These are phyloP conservation scores for Marvania coccoides DNA, from an alignment of 139 green algal genomes.

Conservation along the genomic window DNA sequence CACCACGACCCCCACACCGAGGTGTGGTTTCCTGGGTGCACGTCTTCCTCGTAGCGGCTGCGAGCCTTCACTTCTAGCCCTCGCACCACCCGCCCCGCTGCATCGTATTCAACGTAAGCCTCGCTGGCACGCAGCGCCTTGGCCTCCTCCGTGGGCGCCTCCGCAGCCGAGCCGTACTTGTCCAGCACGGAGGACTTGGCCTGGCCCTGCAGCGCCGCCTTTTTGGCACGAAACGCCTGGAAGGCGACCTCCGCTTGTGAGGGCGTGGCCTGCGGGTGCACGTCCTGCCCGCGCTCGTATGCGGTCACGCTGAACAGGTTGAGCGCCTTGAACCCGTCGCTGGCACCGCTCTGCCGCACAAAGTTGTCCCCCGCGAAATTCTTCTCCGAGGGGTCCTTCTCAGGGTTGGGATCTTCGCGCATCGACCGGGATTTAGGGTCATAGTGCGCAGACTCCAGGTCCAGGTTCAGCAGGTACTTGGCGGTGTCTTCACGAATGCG, in stretches of 20 bases:
- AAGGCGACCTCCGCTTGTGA: constrained; percentile 85
- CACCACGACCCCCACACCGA: constrained; percentile 93
- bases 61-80: constrained; percentile 49
- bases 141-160: constrained; percentile 8
- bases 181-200: constrained; percentile 62
- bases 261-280: constrained; percentile 80
- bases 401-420: constrained; percentile 82
- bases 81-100: constrained; percentile 53
- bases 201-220: constrained; percentile 59
- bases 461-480: constrained; percentile 99
- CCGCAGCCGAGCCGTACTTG: constrained; percentile 81
- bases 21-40: constrained; percentile 92
- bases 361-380: constrained; percentile 89
- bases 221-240: constrained; percentile 87
- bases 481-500: constrained; percentile 99
- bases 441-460: constrained; percentile 91
- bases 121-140: constrained; percentile 73
- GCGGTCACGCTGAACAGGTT: constrained; percentile 78
- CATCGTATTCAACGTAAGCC: constrained; percentile 94
- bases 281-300: constrained; percentile 73
- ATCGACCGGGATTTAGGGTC: constrained; percentile 97
- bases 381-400: constrained; percentile 55
- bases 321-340: constrained; percentile 68
- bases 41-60: constrained; percentile 92
- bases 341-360: constrained; percentile 70